Base-by-base conservation (phyloP, 2,329 filamentous ascomycete species). In the Capronia coronata region DNA sequence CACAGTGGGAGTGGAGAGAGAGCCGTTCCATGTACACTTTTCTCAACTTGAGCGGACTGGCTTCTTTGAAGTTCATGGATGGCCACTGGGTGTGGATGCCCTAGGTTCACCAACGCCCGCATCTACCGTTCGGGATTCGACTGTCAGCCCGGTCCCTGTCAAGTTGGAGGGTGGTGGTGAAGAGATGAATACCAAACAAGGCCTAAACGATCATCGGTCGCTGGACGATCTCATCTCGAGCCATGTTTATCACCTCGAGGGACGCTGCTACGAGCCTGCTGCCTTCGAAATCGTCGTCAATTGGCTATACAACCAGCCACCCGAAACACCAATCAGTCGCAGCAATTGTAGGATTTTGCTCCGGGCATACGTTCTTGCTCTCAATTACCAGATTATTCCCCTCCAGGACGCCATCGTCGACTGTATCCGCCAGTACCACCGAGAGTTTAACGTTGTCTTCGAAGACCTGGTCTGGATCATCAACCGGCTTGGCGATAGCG, bases 391-490 rank as follows among this genome's bases (percentile, higher is more conserved):
- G 1, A 52, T 56, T 27, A 13, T 37, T 9, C 18, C 7, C 0
- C 49, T 61, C 16, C 59, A 61, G 39, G 58, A 61, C 45, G 35
- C 47, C 3, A 35, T 61, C 9, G 44, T 61, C 14, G 53, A 59
- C 10, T 53, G 50, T 16, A 43, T 60, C 21, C 51, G 57, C 7
- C 29, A 48, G 10, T 57, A 51, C 34, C 53, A 60, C 27, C 25
- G 19, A 10, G 14, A 19, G 2, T 49, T 46, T 35, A 45, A 19
- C 10, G 23, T 60, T n/a, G 40, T 37, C 8, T 55, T 61, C 21
- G 54, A 55, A 13, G 48, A 59, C n/a, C 42, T 60, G 4, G 41
- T 49, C 3, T 60, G 53, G 45, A 30, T 60, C 2, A 48, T 54
- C 22, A 48, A 54, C 10, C 52, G 56, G 4, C 38, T 57, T 11